These are phyloP conservation scores for Clonostachys chloroleuca DNA, from an alignment of 2,329 filamentous ascomycete genomes.

Conservation along the genomic window DNA sequence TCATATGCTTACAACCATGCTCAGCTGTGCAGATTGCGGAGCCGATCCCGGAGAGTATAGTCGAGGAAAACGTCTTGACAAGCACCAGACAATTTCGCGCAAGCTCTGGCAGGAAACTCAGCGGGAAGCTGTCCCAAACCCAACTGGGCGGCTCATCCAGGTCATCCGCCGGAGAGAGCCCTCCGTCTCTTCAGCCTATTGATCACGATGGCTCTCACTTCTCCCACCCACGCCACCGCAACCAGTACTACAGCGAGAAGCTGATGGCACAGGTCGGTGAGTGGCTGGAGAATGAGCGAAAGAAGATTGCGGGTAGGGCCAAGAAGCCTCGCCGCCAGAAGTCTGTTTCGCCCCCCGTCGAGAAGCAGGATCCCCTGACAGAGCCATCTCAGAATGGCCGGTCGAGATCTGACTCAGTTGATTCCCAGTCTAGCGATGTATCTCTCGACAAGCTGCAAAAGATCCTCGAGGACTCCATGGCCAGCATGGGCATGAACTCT, in stretches of 20 bases:
- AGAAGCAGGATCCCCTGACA: conserved; percentile 9
- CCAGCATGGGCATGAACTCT: conserved; percentile 39
- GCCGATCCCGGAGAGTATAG: conserved; percentile 27
- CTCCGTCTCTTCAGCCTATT: conserved; percentile 14
- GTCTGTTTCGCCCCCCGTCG: conserved; percentile 27
- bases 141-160: conserved; percentile 31
- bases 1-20: neutral
- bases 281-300: conserved; percentile 80
- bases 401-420: conserved; percentile 48
- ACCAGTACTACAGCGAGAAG: conserved; percentile 42
- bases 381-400: neutral
- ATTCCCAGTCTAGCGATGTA: conserved; percentile 63
- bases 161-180: conserved; percentile 33
- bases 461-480: conserved; percentile 69
- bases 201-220: conserved; percentile 15
- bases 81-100: conserved; percentile 22
- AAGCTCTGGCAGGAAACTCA: conserved; percentile 22
- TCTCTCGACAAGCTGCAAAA: conserved; percentile 78
- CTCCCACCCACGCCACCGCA: conserved; percentile 13
- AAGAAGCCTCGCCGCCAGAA: conserved; percentile 34
- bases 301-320: conserved; percentile 50
- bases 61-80: conserved; percentile 21
- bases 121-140: conserved; percentile 18
- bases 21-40: conserved; percentile 55
- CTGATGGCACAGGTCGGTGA: conserved; percentile 71